Evolutionary conservation across 306 rosid genomes (phyloP).

Genomic region (Arachis stenosperma): DNA sequence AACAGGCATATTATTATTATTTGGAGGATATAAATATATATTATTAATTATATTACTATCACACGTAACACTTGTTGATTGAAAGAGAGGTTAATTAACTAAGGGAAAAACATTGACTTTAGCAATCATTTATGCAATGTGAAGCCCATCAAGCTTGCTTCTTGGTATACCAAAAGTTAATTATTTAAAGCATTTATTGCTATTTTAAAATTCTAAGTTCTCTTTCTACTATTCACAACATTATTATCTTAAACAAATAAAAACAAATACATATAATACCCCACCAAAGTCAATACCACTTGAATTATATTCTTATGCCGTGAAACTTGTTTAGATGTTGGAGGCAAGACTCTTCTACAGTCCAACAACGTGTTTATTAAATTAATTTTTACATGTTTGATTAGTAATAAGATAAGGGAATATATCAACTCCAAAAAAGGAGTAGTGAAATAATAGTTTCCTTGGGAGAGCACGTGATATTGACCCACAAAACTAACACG

Average conservation of each 20-base stretch:
- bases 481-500: conserved; percentile 18
- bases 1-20: not conserved
- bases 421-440: conserved; percentile 13
- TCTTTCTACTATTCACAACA: not conserved
- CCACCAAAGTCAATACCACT: conserved; percentile 46
- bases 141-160: conserved; percentile 32
- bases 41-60: too few relatives aligned
- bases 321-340: conserved; percentile 17
- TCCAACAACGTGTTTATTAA: not conserved
- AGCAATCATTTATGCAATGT: conserved; percentile 28
- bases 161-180: not conserved
- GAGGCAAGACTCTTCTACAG: conserved; percentile 34
- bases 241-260: not conserved
- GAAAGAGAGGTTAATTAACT: conserved; percentile 18
- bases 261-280: not conserved
- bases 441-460: not conserved
- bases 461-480: conserved; percentile 23
- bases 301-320: conserved; percentile 42
- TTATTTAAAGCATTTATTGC: conserved; percentile 14
- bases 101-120: conserved; percentile 41
- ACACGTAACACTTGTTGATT: not conserved
- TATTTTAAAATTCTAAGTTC: not conserved
- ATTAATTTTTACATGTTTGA: conserved; percentile 8
- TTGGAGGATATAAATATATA: not conserved
- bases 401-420: not conserved